These are phyloP conservation scores for Starmerella floris DNA, from an alignment of 805 yeast species.

Conservation along the genomic window DNA sequence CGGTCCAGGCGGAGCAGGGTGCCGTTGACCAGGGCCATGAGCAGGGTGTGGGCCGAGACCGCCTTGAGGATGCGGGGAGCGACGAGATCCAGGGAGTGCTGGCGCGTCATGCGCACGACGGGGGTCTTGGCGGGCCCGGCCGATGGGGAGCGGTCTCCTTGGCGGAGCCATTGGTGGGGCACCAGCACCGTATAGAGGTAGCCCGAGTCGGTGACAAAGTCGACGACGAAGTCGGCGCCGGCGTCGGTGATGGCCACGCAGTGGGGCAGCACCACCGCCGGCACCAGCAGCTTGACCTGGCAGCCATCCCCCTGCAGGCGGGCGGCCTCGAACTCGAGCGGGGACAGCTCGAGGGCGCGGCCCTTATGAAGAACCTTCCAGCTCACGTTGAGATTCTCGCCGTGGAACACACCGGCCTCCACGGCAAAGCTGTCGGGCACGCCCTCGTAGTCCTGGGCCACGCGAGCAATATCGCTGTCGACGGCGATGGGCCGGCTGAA, in stretches of 20 bases:
- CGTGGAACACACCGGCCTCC: conserved; percentile 11
- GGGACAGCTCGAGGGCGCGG: conserved; percentile 11
- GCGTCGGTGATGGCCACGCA: conserved; percentile 31
- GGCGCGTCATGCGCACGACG: conserved; percentile 47
- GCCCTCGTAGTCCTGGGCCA: background rate
- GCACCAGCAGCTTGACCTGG: conserved; percentile 31
- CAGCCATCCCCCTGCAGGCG: conserved; percentile 6
- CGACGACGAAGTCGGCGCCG: conserved; percentile 11
- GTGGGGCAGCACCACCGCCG: conserved; percentile 28
- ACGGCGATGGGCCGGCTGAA: conserved; percentile 1
- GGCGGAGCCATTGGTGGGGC: conserved; percentile 9
- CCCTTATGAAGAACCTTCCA: conserved; percentile 11
- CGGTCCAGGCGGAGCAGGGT: conserved; percentile 38
- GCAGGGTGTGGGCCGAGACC: conserved; percentile 33
- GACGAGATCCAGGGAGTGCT: conserved; percentile 41
- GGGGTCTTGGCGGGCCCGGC: conserved; percentile 35
- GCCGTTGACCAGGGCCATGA: conserved; percentile 64
- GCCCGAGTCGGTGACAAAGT: conserved; percentile 38
- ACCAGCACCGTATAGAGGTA: conserved; percentile 37
- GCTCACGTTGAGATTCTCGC: conserved; percentile 3
- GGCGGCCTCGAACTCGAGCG: conserved; percentile 11
- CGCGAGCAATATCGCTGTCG: background rate
- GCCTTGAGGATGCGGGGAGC: conserved; percentile 42
- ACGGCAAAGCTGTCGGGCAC: background rate
- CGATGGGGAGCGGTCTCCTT: conserved; percentile 26